phyloP scores from a whole-genome alignment of 768 basidiomycete species.

The Plicaturopsis crispa region DNA sequence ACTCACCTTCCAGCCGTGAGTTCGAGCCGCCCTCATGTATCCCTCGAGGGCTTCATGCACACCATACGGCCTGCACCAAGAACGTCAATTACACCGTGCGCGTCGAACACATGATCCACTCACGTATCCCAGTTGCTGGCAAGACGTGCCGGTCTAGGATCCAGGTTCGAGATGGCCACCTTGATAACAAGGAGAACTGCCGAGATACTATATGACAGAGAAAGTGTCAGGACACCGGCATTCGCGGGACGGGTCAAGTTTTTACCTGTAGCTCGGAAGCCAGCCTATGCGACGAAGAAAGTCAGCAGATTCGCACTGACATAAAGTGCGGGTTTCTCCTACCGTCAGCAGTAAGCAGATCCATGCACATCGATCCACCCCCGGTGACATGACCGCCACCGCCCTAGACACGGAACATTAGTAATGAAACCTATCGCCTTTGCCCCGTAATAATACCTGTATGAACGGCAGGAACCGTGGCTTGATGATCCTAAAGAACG shows the following conservation, averaged over 20 bases:
- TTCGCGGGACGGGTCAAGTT: too few species aligned
- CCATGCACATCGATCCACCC: slow-evolving; percentile 75
- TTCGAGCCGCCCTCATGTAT: slow-evolving; percentile 54
- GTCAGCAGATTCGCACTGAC: neutral
- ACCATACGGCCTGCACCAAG: slow-evolving; percentile 27
- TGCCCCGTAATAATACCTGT: too few species aligned
- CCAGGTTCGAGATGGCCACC: slow-evolving; percentile 60
- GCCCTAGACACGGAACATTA: too few species aligned
- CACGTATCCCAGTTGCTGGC: slow-evolving; percentile 44
- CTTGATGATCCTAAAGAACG: slow-evolving; percentile 70
- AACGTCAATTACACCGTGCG: neutral
- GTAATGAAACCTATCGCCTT: neutral
- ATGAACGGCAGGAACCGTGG: slow-evolving; percentile 68
- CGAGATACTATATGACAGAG: slow-evolving; percentile 28
- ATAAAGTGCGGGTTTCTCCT: slow-evolving; percentile 7
- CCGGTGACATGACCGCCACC: slow-evolving; percentile 66
- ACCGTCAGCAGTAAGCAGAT: slow-evolving; percentile 60
- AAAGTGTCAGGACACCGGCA: too few species aligned
- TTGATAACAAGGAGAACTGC: slow-evolving; percentile 56
- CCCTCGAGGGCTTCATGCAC: slow-evolving; percentile 55
- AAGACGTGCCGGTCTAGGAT: slow-evolving; percentile 56
- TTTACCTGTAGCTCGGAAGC: slow-evolving; percentile 60
- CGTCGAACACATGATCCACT: slow-evolving; percentile 2
- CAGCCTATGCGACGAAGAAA: slow-evolving; percentile 35
- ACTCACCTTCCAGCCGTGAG: slow-evolving; percentile 57